A percentile compares a stretch with the other conserved stretches of the same genome.
Conservation (phyloP, 257 asterid species). For the Cinchona pubescens region DNA sequence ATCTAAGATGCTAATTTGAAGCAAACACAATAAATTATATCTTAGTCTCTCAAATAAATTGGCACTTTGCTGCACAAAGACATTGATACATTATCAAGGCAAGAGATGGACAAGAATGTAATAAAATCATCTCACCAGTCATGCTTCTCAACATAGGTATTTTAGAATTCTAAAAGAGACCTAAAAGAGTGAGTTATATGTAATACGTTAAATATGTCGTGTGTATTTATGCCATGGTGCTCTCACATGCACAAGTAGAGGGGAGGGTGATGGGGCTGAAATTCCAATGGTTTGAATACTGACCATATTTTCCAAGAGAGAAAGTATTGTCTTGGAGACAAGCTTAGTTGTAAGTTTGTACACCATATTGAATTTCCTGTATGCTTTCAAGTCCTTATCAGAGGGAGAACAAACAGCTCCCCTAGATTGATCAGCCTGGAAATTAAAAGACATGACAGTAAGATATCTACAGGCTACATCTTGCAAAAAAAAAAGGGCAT, state of each 20-base stretch:
- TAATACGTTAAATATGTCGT: neutral
- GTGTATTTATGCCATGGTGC: neutral
- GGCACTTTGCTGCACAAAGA: constrained; percentile 33
- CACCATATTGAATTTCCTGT: constrained; percentile 37
- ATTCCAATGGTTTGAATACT: constrained; percentile 24
- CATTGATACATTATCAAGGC: neutral
- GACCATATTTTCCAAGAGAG: constrained; percentile 70
- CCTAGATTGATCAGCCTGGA: constrained; percentile 38
- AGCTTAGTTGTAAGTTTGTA: constrained; percentile 74
- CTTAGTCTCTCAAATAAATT: constrained; percentile 21
- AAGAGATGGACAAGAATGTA: neutral
- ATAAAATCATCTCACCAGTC: neutral
- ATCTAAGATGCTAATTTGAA: too few relatives aligned
- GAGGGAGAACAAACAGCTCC: constrained; percentile 32
- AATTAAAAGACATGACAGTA: constrained; percentile 18
- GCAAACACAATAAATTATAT: too few relatives aligned
- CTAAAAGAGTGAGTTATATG: neutral
- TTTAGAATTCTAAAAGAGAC: neutral
- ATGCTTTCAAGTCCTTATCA: constrained; percentile 31
- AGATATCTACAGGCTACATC: neutral
- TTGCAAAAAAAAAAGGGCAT: neutral
- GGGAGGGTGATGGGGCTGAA: neutral
- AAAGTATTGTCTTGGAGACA: constrained; percentile 50
- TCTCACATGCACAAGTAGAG: neutral
- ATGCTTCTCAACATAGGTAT: neutral